These are phyloP conservation scores for Volvox africanus DNA, from an alignment of 139 green algal genomes.

Conservation along the genomic window DNA sequence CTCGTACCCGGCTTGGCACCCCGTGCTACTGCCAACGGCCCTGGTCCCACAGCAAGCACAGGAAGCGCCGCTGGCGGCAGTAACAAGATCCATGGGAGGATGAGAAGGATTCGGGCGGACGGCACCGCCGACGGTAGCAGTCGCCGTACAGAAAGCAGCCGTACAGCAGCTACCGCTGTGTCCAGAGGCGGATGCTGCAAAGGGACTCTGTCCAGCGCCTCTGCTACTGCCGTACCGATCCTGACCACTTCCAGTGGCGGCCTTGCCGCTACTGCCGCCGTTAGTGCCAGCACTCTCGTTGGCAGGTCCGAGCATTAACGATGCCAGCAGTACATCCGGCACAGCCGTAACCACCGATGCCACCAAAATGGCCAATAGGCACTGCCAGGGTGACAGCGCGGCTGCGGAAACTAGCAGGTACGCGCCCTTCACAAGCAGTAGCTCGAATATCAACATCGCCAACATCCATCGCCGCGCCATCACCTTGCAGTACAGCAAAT, in stretches of 20 bases:
- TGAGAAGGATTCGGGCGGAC: no score
- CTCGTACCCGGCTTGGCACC: no score
- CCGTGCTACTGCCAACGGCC: no score
- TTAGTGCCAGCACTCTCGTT: not conserved
- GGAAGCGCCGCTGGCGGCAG: no score
- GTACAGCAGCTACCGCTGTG: not conserved
- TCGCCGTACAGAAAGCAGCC: not conserved
- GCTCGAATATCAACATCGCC: not conserved
- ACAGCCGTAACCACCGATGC: not conserved
- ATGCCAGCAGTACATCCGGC: not conserved
- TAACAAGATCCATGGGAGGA: no score
- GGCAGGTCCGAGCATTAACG: not conserved
- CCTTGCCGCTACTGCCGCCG: not conserved
- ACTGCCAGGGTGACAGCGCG: not conserved
- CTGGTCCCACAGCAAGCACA: no score
- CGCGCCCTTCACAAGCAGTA: slow-evolving; percentile 21
- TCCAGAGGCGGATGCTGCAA: not conserved
- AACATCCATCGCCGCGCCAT: slow-evolving; percentile 28
- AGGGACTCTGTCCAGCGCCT: not conserved
- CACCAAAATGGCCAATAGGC: not conserved
- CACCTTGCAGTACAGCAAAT: not conserved
- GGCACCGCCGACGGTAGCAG: not conserved
- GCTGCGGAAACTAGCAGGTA: not conserved
- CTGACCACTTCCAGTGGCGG: not conserved
- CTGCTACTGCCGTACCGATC: not conserved